Conservation (phyloP, 73 alveolate genomes). For the Paramecium caudatum region DNA sequence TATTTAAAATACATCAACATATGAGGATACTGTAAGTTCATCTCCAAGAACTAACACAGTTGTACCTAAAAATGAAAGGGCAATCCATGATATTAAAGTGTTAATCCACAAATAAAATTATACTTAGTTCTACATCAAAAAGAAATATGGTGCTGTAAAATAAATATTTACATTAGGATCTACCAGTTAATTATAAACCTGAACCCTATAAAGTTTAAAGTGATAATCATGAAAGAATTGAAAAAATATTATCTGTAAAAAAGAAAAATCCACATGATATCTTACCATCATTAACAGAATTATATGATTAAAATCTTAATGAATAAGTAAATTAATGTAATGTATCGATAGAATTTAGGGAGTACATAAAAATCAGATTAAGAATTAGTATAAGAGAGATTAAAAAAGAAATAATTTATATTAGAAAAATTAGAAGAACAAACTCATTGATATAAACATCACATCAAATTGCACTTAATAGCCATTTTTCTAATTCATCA, state of each 20-base stretch:
- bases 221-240: conserved; percentile 75
- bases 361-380: conserved; percentile 69
- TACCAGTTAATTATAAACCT: conserved; percentile 80
- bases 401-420: conserved; percentile 54
- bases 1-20: background rate
- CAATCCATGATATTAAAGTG: conserved; percentile 34
- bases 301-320: conserved; percentile 66
- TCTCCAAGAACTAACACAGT: background rate
- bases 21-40: conserved; percentile 83
- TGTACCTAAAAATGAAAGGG: conserved; percentile 20
- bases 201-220: conserved; percentile 77
- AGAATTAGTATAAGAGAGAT: conserved; percentile 59
- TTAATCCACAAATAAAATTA: conserved; percentile 64
- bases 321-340: background rate
- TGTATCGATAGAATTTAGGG: conserved; percentile 7
- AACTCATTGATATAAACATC: conserved; percentile 6
- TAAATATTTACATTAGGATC: conserved; percentile 43
- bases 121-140: conserved; percentile 70
- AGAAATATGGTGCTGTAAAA: conserved; percentile 76
- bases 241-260: conserved; percentile 71
- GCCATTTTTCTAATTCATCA: conserved; percentile 20
- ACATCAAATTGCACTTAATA: conserved; percentile 5
- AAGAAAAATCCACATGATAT: conserved; percentile 73
- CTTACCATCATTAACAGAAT: conserved; percentile 72
- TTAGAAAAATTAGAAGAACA: conserved; percentile 60